Percentiles rank a stretch among this genome's conserved stretches.
Evolutionary conservation across 345 rosid genomes (phyloP).

Genomic region (Trapa bicornis): DNA sequence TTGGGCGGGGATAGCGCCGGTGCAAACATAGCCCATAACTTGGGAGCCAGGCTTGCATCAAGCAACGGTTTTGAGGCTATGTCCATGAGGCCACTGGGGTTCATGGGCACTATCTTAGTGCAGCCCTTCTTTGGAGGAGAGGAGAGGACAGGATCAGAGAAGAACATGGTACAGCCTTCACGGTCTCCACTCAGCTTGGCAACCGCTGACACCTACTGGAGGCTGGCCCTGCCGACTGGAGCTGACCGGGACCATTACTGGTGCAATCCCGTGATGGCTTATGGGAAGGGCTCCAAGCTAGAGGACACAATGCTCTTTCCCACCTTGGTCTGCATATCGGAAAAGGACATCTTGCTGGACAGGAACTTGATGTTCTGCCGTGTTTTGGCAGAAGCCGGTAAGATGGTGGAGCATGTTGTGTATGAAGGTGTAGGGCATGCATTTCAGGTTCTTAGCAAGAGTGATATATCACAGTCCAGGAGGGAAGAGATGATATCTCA

Average conservation of each 20-base stretch:
- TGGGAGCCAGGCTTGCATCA: slow-evolving; percentile 23
- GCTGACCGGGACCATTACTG: slow-evolving; percentile 54
- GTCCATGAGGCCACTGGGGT: slow-evolving; percentile 7
- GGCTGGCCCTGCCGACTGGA: slow-evolving; percentile 51
- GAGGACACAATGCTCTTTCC: slow-evolving; percentile 20
- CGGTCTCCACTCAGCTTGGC: slow-evolving; percentile 39
- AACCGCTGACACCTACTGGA: slow-evolving; percentile 63
- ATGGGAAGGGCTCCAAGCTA: slow-evolving; percentile 2
- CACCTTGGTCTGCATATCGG: slow-evolving; percentile 51
- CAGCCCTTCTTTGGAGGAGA: slow-evolving; percentile 63
- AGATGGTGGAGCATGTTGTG: slow-evolving; percentile 33
- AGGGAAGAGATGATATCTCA: slow-evolving; percentile 45
- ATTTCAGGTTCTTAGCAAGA: slow-evolving; percentile 57
- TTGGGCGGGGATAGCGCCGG: slow-evolving; percentile 63
- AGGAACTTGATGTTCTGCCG: slow-evolving; percentile 41
- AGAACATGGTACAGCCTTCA: slow-evolving; percentile 22
- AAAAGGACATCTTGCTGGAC: slow-evolving; percentile 56
- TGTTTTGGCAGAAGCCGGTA: slow-evolving; percentile 24
- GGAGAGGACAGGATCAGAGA: slow-evolving; percentile 46
- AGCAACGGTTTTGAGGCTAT: slow-evolving; percentile 6
- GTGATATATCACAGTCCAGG: slow-evolving; percentile 36
- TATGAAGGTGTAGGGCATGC: slow-evolving; percentile 71
- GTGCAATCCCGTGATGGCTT: slow-evolving; percentile 40
- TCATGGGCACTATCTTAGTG: slow-evolving; percentile 37
- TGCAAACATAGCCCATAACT: slow-evolving; percentile 45